Percentiles rank a stretch among this genome's conserved stretches.
phyloP scores from a whole-genome alignment of 2,329 filamentous ascomycete species.

The Leptographium radiaticola region DNA sequence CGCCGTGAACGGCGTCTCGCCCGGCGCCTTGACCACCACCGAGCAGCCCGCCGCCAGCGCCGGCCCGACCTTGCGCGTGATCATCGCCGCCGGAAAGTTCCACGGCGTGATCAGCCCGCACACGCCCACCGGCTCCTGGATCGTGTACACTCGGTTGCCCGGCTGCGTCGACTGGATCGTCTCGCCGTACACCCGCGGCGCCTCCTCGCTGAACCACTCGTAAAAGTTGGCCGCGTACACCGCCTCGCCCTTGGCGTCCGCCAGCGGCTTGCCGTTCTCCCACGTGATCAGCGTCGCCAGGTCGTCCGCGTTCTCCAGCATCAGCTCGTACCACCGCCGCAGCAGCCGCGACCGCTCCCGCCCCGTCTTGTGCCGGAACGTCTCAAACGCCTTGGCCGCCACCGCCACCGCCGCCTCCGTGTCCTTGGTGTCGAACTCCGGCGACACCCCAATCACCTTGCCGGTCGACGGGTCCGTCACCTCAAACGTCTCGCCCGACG shows the following conservation, averaged over 20 bases:
- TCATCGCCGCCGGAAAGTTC: slow-evolving; percentile 77
- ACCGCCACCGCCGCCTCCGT: slow-evolving; percentile 70
- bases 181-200: slow-evolving; percentile 59
- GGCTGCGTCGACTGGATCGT: slow-evolving; percentile 58
- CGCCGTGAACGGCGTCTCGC: slow-evolving; percentile 84
- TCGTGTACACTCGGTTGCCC: slow-evolving; percentile 62
- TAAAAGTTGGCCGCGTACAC: slow-evolving; percentile 63
- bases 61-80: slow-evolving; percentile 56
- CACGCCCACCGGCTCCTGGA: slow-evolving; percentile 76
- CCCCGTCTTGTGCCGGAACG: slow-evolving; percentile 58
- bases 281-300: slow-evolving; percentile 72
- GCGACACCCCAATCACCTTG: slow-evolving; percentile 66
- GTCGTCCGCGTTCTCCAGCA: slow-evolving; percentile 67
- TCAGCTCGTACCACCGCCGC: slow-evolving; percentile 69
- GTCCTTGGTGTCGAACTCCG: slow-evolving; percentile 71
- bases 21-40: slow-evolving; percentile 80
- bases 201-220: slow-evolving; percentile 74
- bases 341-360: slow-evolving; percentile 63
- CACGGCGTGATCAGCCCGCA: slow-evolving; percentile 75
- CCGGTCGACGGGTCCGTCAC: slow-evolving; percentile 77
- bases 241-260: slow-evolving; percentile 61
- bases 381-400: slow-evolving; percentile 62
- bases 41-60: slow-evolving; percentile 91
- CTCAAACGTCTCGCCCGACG: slow-evolving; percentile 84
- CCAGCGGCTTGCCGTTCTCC: slow-evolving; percentile 79